phyloP scores from a whole-genome alignment of 768 basidiomycete genomes.

The Boletellus ananas region DNA sequence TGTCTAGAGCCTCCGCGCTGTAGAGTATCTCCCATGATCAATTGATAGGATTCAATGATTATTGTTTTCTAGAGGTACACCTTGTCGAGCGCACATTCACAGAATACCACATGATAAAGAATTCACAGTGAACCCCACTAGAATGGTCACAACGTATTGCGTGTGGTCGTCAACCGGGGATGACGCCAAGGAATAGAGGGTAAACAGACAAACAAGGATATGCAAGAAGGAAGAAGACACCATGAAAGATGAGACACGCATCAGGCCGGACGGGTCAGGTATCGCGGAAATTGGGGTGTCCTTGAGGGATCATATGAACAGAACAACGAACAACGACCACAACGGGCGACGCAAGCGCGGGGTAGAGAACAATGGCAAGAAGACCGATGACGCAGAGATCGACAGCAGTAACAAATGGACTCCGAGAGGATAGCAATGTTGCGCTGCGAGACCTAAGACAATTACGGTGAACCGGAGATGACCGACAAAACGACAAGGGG shows the following conservation, averaged over 20 bases:
- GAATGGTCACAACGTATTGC: conserved; percentile 7
- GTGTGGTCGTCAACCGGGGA: conserved; percentile 1
- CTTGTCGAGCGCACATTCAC: conserved; percentile 17
- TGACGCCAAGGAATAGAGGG: neutral
- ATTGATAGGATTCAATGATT: conserved; percentile 2
- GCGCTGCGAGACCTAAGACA: conserved; percentile 3
- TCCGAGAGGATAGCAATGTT: conserved; percentile 19
- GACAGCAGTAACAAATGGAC: conserved; percentile 21
- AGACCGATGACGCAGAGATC: conserved; percentile 21
- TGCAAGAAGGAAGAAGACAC: conserved; percentile 21
- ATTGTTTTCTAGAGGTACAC: conserved; percentile 26
- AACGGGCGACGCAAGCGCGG: conserved; percentile 13
- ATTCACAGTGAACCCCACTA: conserved; percentile 10
- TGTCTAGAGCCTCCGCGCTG: too few relatives aligned
- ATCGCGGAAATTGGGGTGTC: conserved; percentile 12
- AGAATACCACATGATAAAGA: conserved; percentile 9
- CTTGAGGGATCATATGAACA: conserved; percentile 11
- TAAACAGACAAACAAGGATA: conserved; percentile 9
- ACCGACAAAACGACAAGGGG: conserved; percentile 22
- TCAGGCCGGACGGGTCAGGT: conserved; percentile 10
- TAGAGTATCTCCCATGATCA: too few relatives aligned
- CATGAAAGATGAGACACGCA: conserved; percentile 7
- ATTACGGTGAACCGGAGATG: conserved; percentile 1
- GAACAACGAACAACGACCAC: conserved; percentile 11
- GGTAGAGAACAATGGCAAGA: conserved; percentile 16